Evolutionary conservation across 176 grass and related monocot species (phyloP).

Genomic region (Thalia dealbata): DNA sequence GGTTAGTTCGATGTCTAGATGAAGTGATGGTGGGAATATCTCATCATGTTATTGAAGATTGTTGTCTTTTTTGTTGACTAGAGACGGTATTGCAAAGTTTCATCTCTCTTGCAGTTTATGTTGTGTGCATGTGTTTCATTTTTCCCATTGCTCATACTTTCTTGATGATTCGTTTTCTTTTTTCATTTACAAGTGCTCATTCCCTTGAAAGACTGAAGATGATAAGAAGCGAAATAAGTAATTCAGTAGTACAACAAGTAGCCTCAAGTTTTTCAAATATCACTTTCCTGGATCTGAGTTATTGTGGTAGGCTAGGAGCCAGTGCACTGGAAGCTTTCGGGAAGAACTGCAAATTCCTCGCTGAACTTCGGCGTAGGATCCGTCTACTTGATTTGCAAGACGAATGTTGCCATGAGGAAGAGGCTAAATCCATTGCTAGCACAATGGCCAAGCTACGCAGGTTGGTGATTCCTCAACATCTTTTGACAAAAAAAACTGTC

Average conservation of each 20-base stretch:
- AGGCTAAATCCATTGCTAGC: slow-evolving; percentile 65
- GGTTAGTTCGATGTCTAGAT: no score
- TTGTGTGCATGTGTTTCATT: no score
- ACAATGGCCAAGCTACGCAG: slow-evolving; percentile 64
- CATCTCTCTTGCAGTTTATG: no score
- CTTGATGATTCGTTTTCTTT: background rate
- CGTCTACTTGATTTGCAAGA: slow-evolving; percentile 59
- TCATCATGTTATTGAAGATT: no score
- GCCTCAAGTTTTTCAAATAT: slow-evolving; percentile 49
- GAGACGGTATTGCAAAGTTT: no score
- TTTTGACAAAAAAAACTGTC: slow-evolving; percentile 44
- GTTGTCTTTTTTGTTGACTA: no score
- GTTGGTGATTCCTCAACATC: slow-evolving; percentile 65
- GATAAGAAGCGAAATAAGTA: slow-evolving; percentile 71
- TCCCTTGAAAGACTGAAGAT: slow-evolving; percentile 56
- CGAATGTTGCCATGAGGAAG: slow-evolving; percentile 67
- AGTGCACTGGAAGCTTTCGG: slow-evolving; percentile 79
- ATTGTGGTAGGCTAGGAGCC: slow-evolving; percentile 69
- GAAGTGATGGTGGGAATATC: no score
- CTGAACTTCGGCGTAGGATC: slow-evolving; percentile 62
- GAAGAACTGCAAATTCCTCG: slow-evolving; percentile 46
- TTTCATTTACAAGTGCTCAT: slow-evolving; percentile 25
- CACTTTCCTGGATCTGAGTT: slow-evolving; percentile 80
- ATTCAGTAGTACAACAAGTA: slow-evolving; percentile 48
- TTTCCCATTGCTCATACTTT: background rate